Evolutionary conservation across 805 yeast genomes (phyloP), one percentile per base, ranked within the genome.

Genomic region (Alloascoidea hylecoeti): DNA sequence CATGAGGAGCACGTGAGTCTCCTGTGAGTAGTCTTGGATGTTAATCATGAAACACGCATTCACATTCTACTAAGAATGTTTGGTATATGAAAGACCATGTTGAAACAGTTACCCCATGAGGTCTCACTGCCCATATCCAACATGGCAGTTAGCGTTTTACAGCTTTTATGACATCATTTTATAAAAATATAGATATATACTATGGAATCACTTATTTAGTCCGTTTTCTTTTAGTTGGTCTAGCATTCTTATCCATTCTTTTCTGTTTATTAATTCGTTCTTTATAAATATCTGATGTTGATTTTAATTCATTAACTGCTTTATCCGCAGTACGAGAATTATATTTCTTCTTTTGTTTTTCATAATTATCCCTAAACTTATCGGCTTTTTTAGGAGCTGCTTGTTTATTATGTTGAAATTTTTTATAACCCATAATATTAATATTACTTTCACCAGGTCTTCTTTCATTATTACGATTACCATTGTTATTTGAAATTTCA

Each of bases 371-470:
- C 60, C 97, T 75, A 47, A 64, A 75, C 58, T 72, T 85, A 51
- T 86, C 96, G n/a, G 98, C 96, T 33, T 78, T 60, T 52, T 75
- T 82, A 33, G 99, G 99, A 2, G 96, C 88, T 43, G 71, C 70
- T 35, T 62, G 63, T 51, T 71, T 72, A 44, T 76, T 75, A 54
- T 92, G 97, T 57, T 75, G 75, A 66, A 74, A 84, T 46, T 70
- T 59, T 41, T 56, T 57, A 43, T 42, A 49, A 16, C 49, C 42
- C 30, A 44, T 40, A 34, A 41, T 41, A 18, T 23, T 38, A 15
- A 32, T 37, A 15, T 50, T 51, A 34, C 51, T 48, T n/a, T 41
- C 45, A 41, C 35, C 40, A 48, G 44, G 55, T 58, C 53, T 52
- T 60, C 50, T 41, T 56, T 56, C n/a, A 18, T 57, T 49, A 18